Evolutionary conservation across 2,329 filamentous ascomycete species (phyloP), one percentile per base, ranked within the genome.

Genomic region (Pseudocercospora crystallina): DNA sequence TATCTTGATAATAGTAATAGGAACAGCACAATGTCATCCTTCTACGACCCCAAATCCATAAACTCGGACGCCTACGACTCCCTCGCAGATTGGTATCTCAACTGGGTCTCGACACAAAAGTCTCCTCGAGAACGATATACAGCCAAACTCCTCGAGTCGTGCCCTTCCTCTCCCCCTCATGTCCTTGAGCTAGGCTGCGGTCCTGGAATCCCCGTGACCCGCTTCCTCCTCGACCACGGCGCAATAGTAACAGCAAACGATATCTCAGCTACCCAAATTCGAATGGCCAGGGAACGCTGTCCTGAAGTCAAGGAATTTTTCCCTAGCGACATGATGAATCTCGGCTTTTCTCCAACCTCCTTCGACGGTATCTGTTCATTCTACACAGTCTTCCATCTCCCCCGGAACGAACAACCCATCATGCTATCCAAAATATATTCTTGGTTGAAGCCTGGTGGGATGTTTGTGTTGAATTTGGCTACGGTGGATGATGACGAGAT

Each of bases 151-250:
- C 59, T 73, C 10, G 26, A 48, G 12, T 39, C 59, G 12, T 34
- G 66, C 1, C 34, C 53, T 3, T 15, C 51, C 48, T 30, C 44
- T 41, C 41, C 47, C 3, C 51, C 59, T 1, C 36, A 46, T 12
- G 49, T 74, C 13, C 68, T 75, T 5, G 72, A 75, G 50, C 58
- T 75, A 30, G 72, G 73, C 47, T 74, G 71, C 49, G 72, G 73
- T 31, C 65, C 71, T 20, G 72, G 72, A 5, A 52, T 71, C 1
- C 72, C 72, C 8, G 52, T 59, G 10, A 58, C 59, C 1, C 49
- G 54, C 14, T 53, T 60, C 35, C 61, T 69, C 17, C 54, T 65
- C 32, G 44, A 57, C 15, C 45, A 35, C 10, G 58, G 58, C 43
- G 53, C 54, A 8, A 43, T 11, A 47, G 62, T 64, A 1, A 32